Conservation (phyloP, 2,329 filamentous ascomycete genomes). For the Calonectria hawksworthii region DNA sequence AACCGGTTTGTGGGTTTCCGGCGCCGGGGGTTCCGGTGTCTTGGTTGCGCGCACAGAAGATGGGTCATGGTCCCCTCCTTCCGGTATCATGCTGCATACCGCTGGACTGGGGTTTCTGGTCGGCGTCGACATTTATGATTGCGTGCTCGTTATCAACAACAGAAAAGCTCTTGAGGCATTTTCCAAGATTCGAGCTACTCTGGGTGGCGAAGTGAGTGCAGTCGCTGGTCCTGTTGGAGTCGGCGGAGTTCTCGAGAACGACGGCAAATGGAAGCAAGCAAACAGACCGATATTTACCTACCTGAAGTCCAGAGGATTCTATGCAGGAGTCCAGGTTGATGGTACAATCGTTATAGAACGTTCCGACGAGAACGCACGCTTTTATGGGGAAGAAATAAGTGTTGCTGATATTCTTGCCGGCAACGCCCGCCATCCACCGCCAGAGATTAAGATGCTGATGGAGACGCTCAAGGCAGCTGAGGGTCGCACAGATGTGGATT, state of each 20-base stretch:
- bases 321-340: slow-evolving; percentile 87
- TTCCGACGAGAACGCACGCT: slow-evolving; percentile 85
- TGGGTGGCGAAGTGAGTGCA: slow-evolving; percentile 84
- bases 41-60: slow-evolving; percentile 74
- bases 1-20: slow-evolving; percentile 75
- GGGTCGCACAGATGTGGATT: slow-evolving; percentile 51
- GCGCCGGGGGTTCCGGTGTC: slow-evolving; percentile 76
- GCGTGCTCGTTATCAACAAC: slow-evolving; percentile 87
- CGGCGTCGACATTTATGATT: slow-evolving; percentile 90
- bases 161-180: slow-evolving; percentile 82
- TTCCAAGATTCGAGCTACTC: slow-evolving; percentile 78
- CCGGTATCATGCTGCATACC: slow-evolving; percentile 85
- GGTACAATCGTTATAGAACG: slow-evolving; percentile 88
- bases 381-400: slow-evolving; percentile 75
- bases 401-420: slow-evolving; percentile 62
- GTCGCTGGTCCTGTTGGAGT: slow-evolving; percentile 77
- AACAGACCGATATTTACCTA: slow-evolving; percentile 70
- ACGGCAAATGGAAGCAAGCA: slow-evolving; percentile 63
- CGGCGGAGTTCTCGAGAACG: slow-evolving; percentile 79
- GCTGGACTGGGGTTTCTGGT: slow-evolving; percentile 83
- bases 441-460: slow-evolving; percentile 48
- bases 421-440: slow-evolving; percentile 50
- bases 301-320: slow-evolving; percentile 88
- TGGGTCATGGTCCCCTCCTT: slow-evolving; percentile 82
- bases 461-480: slow-evolving; percentile 52